phyloP scores from a whole-genome alignment of 2,329 filamentous ascomycete genomes.

The Neonectria neomacrospora region DNA sequence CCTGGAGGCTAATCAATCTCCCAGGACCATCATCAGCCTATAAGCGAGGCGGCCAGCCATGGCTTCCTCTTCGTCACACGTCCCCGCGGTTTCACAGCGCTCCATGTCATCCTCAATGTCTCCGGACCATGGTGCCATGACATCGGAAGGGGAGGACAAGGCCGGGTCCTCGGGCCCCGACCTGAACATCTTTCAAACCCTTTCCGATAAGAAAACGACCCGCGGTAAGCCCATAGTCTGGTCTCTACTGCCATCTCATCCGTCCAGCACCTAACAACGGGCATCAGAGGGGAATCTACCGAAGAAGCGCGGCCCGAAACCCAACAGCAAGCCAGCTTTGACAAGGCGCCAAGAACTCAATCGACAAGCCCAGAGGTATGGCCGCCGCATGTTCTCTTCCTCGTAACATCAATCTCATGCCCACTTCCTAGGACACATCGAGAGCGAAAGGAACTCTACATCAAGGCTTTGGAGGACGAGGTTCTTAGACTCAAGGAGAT shows the following conservation, averaged over 20 bases:
- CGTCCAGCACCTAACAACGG: conserved; percentile 25
- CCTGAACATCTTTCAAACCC: conserved; percentile 72
- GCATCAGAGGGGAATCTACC: conserved; percentile 81
- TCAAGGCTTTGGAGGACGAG: conserved; percentile 92
- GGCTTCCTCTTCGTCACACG: conserved; percentile 37
- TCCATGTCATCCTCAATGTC: conserved; percentile 62
- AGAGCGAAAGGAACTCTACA: conserved; percentile 95
- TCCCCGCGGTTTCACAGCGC: conserved; percentile 36
- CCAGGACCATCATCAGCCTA: conserved; percentile 16
- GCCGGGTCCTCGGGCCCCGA: conserved; percentile 59
- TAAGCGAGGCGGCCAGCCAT: conserved; percentile 29
- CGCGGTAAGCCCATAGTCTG: conserved; percentile 66
- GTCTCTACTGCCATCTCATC: neutral
- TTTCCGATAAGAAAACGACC: conserved; percentile 80
- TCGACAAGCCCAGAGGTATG: conserved; percentile 91
- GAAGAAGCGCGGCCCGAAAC: conserved; percentile 93
- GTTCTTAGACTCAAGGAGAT: conserved; percentile 88
- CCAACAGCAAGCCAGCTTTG: conserved; percentile 93
- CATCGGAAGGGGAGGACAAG: conserved; percentile 50
- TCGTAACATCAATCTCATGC: conserved; percentile 22
- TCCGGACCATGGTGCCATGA: conserved; percentile 48
- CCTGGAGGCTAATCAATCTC: conserved; percentile 20
- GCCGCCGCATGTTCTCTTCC: neutral
- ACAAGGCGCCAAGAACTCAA: conserved; percentile 94
- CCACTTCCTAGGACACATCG: conserved; percentile 81